Evolutionary conservation across 192 early-diverging fungal species (phyloP), one percentile per base, ranked within the genome.

Genomic region (Coemansia javaensis): DNA sequence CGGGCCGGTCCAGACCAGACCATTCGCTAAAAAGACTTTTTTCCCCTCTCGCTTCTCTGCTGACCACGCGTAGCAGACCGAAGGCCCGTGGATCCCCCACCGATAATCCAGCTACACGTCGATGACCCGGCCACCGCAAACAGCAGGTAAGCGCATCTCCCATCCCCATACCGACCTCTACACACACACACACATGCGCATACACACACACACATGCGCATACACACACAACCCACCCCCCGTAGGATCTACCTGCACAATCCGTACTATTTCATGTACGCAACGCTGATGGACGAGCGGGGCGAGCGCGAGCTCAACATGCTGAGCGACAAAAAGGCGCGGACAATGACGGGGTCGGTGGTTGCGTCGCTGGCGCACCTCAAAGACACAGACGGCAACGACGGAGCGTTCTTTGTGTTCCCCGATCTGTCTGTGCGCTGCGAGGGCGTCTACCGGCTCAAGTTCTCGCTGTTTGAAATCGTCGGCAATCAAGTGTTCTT

Each of bases 261-360:
- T 56, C 92, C 94, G 7, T 94, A 93, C 69, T 94, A 91, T 69
- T 97, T 97, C 62, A 93, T 94, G 91, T 94, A 94, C 59, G 92
- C 90, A 1, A 91, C 92, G 4, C 66, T 97, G 32, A 85, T 94
- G 66, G 82, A 83, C 28, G 82, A 84, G 27, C 88, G 89, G 27
- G 80, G 80, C 38, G 84, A 87, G 36, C 83, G 90, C 53, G 90
- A 97, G 59, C 68, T 93, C 10, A 88, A 93, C 66, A 78, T 92
- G 11, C 77, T 97, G 11, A 82, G 84, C 48, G 94, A 97, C 63
- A 88, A 85, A 32, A 90, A 93, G 53, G 92, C 91, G 14, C 77
- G 86, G 4, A 86, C 87, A 14, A 94, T 89, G n/a, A 91, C 92
- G 1, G 94, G 94, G 10, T 93, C 91, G 12, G 90, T 90, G 13